phyloP scores from a whole-genome alignment of 169 alveolate species.

The Plasmodium fragile region DNA sequence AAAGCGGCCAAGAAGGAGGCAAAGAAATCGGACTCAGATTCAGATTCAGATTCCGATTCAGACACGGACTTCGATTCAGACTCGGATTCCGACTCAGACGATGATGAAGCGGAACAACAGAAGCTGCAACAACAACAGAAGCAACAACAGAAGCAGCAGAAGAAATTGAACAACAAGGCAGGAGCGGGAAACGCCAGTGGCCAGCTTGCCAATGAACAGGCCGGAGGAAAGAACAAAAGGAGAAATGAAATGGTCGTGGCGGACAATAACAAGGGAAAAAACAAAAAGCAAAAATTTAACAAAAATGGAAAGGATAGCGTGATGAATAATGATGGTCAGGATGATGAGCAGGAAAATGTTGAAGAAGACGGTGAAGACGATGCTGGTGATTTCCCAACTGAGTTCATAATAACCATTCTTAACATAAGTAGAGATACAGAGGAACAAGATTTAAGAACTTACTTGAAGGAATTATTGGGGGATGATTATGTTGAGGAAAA shows the following conservation, averaged over 20 bases:
- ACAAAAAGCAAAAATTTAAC: constrained; percentile 25
- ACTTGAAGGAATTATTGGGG: constrained; percentile 1
- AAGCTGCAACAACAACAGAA: background rate
- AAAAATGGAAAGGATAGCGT: background rate
- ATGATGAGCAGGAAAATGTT: too few species aligned
- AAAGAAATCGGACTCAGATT: constrained; percentile 1
- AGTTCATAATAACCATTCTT: constrained; percentile 7
- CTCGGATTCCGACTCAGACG: constrained; percentile 19
- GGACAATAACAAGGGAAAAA: constrained; percentile 19
- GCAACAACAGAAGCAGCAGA: constrained; percentile 1
- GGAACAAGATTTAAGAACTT: constrained; percentile 18
- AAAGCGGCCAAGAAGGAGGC: constrained; percentile 1
- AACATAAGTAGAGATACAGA: constrained; percentile 32
- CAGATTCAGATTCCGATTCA: background rate
- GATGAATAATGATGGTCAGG: background rate
- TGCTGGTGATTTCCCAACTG: background rate
- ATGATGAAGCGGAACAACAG: background rate
- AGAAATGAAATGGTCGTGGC: background rate
- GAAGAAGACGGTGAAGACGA: background rate
- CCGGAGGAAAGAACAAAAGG: constrained; percentile 39
- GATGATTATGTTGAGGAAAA: constrained; percentile 24
- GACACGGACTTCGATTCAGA: constrained; percentile 15
- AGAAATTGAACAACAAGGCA: constrained; percentile 1
- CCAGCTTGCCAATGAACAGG: background rate
- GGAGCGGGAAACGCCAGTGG: background rate